A percentile compares a stretch with the other conserved stretches of the same genome.
phyloP scores from a whole-genome alignment of 1,284 basidiomycete species.

The Tilletia indica region DNA sequence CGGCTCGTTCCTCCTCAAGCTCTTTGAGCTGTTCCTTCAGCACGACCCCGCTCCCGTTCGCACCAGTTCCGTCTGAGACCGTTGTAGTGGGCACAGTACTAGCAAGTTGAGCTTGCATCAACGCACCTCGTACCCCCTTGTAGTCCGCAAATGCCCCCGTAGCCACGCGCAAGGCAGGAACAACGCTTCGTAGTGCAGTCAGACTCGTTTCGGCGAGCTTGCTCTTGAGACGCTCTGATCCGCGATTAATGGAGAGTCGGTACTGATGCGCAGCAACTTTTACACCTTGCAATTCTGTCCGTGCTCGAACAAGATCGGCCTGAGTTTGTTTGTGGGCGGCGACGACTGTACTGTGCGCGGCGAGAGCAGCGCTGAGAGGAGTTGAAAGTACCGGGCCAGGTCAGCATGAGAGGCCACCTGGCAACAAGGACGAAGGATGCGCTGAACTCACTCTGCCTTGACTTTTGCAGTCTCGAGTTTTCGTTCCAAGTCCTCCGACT shows the following conservation, averaged over 20 bases:
- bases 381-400: background rate
- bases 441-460: constrained; percentile 24
- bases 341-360: constrained; percentile 20
- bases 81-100: constrained; percentile 22
- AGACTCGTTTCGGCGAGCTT: constrained; percentile 15
- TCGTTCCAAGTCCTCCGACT: constrained; percentile 14
- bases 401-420: background rate
- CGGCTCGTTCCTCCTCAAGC: constrained; percentile 20
- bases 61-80: background rate
- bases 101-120: constrained; percentile 21
- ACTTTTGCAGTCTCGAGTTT: constrained; percentile 17
- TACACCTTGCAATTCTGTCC: constrained; percentile 20
- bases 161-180: constrained; percentile 19
- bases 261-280: constrained; percentile 18
- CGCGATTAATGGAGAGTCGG: background rate
- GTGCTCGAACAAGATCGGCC: constrained; percentile 22
- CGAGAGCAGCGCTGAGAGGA: constrained; percentile 1
- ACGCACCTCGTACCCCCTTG: constrained; percentile 23
- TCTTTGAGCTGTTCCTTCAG: constrained; percentile 22
- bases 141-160: constrained; percentile 24
- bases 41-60: background rate
- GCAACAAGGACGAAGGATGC: background rate
- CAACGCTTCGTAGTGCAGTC: constrained; percentile 8
- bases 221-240: constrained; percentile 15
- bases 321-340: constrained; percentile 21